Evolutionary conservation across 768 basidiomycete species (phyloP).

Genomic region (Pleurotus ostreatus): DNA sequence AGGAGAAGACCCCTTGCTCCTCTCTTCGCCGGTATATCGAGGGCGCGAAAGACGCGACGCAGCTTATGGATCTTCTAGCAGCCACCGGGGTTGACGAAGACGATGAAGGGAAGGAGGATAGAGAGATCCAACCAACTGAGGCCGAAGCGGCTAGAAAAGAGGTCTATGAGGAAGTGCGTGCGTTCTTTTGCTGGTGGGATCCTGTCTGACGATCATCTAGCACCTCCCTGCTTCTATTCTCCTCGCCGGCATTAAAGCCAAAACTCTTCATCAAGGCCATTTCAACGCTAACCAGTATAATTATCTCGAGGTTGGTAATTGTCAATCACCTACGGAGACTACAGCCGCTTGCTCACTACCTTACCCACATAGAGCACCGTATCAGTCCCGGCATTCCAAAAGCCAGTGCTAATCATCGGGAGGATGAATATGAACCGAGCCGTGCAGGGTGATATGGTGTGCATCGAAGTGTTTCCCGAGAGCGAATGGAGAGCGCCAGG

Average conservation of each 20-base stretch:
- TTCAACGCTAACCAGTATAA: slow-evolving; percentile 96
- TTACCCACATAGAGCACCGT: slow-evolving; percentile 66
- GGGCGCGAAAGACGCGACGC: slow-evolving; percentile 54
- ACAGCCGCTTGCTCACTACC: neutral
- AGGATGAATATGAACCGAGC: slow-evolving; percentile 95
- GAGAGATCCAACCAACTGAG: slow-evolving; percentile 52
- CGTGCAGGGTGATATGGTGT: slow-evolving; percentile 90
- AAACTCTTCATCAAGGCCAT: slow-evolving; percentile 84
- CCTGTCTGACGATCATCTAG: neutral
- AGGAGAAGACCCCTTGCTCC: slow-evolving; percentile 52
- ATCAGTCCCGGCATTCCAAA: slow-evolving; percentile 58
- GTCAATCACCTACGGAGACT: neutral
- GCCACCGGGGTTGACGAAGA: slow-evolving; percentile 52
- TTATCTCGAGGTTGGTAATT: slow-evolving; percentile 75
- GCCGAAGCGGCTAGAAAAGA: slow-evolving; percentile 50
- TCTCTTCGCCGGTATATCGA: slow-evolving; percentile 87
- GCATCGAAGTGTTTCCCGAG: slow-evolving; percentile 82
- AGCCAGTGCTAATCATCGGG: slow-evolving; percentile 81
- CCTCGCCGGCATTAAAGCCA: slow-evolving; percentile 80
- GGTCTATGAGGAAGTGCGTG: slow-evolving; percentile 71
- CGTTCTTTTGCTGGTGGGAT: neutral
- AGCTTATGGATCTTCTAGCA: slow-evolving; percentile 81
- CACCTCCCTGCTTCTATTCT: slow-evolving; percentile 60
- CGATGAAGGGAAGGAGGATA: neutral
- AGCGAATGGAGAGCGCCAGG: slow-evolving; percentile 89